These are phyloP conservation scores for Serendipita sp. DNA, from an alignment of 768 basidiomycete species.

Conservation along the genomic window DNA sequence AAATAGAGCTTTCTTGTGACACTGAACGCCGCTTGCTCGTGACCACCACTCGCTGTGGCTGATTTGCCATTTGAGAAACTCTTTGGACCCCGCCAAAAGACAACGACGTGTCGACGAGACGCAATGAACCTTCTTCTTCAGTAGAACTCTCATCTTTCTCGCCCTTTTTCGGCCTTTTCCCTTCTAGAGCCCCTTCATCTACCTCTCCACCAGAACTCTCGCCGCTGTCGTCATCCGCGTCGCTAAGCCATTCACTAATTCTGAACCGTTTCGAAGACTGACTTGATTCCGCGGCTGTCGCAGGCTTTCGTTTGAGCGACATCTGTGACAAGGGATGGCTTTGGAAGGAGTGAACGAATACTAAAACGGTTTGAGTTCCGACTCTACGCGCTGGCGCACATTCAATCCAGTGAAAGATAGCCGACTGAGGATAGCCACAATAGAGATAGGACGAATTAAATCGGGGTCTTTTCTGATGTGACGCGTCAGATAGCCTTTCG, in stretches of 20 bases:
- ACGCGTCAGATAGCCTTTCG: too few species aligned
- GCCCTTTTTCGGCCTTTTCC: background rate
- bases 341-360: too few species aligned
- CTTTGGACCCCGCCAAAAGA: too few species aligned
- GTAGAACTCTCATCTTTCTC: background rate
- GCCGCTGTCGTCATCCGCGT: background rate
- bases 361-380: too few species aligned
- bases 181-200: background rate
- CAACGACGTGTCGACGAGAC: too few species aligned
- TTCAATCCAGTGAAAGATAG: too few species aligned
- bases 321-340: background rate
- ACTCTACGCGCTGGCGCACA: too few species aligned
- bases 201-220: background rate
- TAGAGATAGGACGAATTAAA: too few species aligned
- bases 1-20: background rate
- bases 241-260: conserved; percentile 3
- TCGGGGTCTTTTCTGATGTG: too few species aligned
- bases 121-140: too few species aligned
- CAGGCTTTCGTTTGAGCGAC: background rate
- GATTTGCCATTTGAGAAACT: background rate
- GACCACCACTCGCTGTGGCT: background rate
- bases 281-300: background rate
- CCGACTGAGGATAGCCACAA: too few species aligned
- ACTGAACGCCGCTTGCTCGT: background rate
- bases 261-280: background rate